These are phyloP conservation scores for Dissophora globulifera DNA, from an alignment of 192 early-diverging fungal species.

Conservation along the genomic window DNA sequence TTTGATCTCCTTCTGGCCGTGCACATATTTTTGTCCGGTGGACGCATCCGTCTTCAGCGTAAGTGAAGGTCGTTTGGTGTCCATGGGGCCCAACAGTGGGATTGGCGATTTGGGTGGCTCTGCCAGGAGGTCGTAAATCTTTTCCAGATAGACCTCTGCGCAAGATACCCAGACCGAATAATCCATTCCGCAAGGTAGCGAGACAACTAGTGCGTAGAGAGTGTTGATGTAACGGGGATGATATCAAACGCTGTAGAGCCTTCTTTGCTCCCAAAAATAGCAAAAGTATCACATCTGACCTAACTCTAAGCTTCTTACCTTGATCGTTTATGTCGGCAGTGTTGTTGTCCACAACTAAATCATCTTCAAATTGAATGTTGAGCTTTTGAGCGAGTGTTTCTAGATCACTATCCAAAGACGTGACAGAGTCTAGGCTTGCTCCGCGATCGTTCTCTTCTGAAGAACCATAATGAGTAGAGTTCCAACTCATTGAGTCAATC, in stretches of 20 bases:
- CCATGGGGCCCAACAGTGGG: neutral
- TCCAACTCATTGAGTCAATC: slow-evolving; percentile 17
- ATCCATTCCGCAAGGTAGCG: slow-evolving; percentile 66
- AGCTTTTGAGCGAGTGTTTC: slow-evolving; percentile 1
- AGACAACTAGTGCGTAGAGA: slow-evolving; percentile 18
- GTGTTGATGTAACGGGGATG: neutral
- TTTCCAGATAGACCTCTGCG: slow-evolving; percentile 90
- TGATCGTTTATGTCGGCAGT: neutral
- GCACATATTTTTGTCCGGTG: slow-evolving; percentile 66
- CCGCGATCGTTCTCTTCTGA: neutral
- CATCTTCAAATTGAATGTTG: neutral
- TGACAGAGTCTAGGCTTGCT: neutral
- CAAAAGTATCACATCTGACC: no score
- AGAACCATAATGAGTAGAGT: no score
- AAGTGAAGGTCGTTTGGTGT: slow-evolving; percentile 36
- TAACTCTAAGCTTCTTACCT: neutral
- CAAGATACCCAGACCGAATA: slow-evolving; percentile 91
- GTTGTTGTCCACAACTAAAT: neutral
- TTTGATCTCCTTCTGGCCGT: slow-evolving; percentile 67
- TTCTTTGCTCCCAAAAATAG: no score
- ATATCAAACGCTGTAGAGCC: neutral
- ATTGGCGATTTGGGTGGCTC: slow-evolving; percentile 9
- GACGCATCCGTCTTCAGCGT: slow-evolving; percentile 53
- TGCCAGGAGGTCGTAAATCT: slow-evolving; percentile 85
- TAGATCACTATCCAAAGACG: slow-evolving; percentile 7